Evolutionary conservation across 139 green algal species (phyloP), one percentile per base, ranked within the genome.

Genomic region (Asterochloris erici): DNA sequence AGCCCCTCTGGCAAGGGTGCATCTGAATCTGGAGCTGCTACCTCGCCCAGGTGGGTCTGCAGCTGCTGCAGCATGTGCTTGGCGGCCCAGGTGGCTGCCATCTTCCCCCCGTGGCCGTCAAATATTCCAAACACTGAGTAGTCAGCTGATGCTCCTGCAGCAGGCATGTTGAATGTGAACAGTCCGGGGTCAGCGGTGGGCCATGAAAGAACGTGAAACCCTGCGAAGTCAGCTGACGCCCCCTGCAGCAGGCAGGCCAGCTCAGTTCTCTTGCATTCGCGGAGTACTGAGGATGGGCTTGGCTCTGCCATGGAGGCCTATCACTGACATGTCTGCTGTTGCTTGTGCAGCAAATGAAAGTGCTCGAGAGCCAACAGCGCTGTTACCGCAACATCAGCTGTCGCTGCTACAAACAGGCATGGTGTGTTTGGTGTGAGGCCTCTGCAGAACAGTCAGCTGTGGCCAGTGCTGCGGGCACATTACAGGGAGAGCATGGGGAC

Each of bases 91-190:
- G 81, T 84, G n/a, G 90, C 88, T 24, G 86, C 82, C 69, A 87
- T 77, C 78, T 90, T 90, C 64, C 91, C 91, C 75, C 91, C 91
- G 62, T 94, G 91, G 19, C 91, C 91, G 81, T 94, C 91, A 83
- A 94, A 94, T 10, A 94, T 73, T 47, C 87, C 91, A 81, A 85
- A 93, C 0, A 82, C 86, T 9, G 79, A 66, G 14, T 90, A 86
- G 68, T 60, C 69, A 14, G 66, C 54, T 28, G 47, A 14, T 28
- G 47, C 75, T 83, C 76, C 85, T 15, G 27, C 27, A 26, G 63
- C 70, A 76, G 23, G 26, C n/a, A 19, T 19, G 26, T 10, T 76
- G 23, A 2, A 54, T 76, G 70, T 54, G 24, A 19, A 76, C 14
- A 29, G 10, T 76, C 9, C 4, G 14, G n/a, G 23, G 19, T 38